Evolutionary conservation across 345 rosid species (phyloP).

Genomic region (Bruguiera sexangula): DNA sequence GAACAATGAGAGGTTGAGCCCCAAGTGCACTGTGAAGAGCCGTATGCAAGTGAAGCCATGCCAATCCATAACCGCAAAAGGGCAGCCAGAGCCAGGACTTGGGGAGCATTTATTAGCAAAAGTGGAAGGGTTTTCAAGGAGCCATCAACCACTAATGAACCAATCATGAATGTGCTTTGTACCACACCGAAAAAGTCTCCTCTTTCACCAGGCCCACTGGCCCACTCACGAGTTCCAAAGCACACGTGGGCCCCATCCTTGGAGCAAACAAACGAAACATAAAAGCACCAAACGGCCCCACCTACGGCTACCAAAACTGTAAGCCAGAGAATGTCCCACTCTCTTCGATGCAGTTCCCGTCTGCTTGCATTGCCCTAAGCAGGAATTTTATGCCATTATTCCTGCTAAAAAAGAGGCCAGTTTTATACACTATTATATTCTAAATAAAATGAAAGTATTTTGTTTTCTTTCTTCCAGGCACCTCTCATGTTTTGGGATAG

Average conservation of each 20-base stretch:
- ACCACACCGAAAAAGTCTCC: slow-evolving; percentile 17
- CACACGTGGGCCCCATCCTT: slow-evolving; percentile 14
- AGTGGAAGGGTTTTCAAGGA: slow-evolving; percentile 20
- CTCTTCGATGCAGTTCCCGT: slow-evolving; percentile 8
- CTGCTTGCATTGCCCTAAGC: slow-evolving; percentile 5
- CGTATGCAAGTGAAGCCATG: too few relatives aligned
- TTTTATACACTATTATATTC: too few relatives aligned
- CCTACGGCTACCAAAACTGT: not conserved
- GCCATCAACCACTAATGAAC: slow-evolving; percentile 38
- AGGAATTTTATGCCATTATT: too few relatives aligned
- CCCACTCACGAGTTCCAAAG: not conserved
- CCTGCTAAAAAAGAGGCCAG: too few relatives aligned
- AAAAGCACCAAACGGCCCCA: not conserved
- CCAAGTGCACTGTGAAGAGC: not conserved
- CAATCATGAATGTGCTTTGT: slow-evolving; percentile 32
- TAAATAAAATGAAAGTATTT: too few relatives aligned
- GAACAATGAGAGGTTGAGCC: not conserved
- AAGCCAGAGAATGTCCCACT: slow-evolving; percentile 23
- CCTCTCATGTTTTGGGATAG: too few relatives aligned
- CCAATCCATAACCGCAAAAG: not conserved
- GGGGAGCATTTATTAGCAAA: slow-evolving; percentile 33
- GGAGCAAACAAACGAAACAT: not conserved
- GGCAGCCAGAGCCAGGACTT: not conserved
- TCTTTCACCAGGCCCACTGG: slow-evolving; percentile 5
- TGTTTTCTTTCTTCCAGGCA: too few relatives aligned